Percentiles rank a stretch among this genome's conserved stretches.
Conservation (phyloP, 2,329 filamentous ascomycete genomes). For the Aspergillus tamarii region DNA sequence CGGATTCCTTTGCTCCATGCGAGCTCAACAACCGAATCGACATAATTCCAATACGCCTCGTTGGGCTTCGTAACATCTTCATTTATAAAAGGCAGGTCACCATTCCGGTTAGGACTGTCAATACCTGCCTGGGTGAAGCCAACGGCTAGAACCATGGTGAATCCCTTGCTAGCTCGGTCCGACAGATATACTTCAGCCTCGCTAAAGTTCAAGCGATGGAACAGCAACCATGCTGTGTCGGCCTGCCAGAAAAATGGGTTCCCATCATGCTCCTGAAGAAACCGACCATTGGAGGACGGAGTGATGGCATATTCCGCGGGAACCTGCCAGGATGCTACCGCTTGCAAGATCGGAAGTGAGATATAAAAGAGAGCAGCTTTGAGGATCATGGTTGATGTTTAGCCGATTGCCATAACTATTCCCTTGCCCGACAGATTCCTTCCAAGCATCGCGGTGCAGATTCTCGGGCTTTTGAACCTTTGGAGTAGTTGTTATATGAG, state of each 20-base stretch:
- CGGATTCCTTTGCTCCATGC: background rate
- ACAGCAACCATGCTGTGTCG: background rate
- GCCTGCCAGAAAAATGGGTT: background rate
- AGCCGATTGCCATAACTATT: rapidly evolving
- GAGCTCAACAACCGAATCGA: background rate
- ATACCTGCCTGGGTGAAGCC: background rate
- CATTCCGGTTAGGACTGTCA: background rate
- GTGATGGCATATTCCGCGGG: background rate
- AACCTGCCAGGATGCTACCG: background rate
- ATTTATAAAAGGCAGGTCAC: background rate
- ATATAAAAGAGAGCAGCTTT: background rate
- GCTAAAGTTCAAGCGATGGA: background rate
- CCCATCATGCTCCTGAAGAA: background rate
- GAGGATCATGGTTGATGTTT: background rate
- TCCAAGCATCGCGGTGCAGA: background rate
- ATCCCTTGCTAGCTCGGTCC: background rate
- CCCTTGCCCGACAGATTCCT: rapidly evolving
- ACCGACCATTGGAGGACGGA: background rate
- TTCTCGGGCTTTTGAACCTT: background rate
- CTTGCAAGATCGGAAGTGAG: background rate
- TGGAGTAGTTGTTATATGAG: background rate
- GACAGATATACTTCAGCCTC: background rate
- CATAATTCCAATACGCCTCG: background rate
- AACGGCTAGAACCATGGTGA: background rate
- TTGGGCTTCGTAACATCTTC: background rate